Evolutionary conservation across 768 basidiomycete species (phyloP).

Genomic region (Lentinula raphanica): DNA sequence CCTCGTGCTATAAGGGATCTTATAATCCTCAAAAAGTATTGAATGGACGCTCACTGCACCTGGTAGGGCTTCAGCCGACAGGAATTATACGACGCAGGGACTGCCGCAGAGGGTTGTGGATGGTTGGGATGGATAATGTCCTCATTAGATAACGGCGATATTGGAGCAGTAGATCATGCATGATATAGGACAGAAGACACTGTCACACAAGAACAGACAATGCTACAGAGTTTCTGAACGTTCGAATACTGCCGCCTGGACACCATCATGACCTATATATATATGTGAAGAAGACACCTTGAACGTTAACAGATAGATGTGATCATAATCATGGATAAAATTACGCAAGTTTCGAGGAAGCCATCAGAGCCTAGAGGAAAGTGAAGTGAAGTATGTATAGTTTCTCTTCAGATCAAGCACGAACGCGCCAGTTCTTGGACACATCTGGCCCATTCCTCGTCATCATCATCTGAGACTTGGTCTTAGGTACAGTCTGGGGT

Average conservation of each 20-base stretch:
- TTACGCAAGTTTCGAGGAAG: background rate
- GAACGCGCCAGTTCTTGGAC: background rate
- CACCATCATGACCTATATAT: too few species aligned
- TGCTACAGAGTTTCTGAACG: background rate
- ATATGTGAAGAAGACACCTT: background rate
- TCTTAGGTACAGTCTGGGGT: background rate
- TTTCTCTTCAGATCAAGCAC: background rate
- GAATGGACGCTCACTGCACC: slow-evolving; percentile 1
- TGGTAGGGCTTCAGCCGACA: background rate
- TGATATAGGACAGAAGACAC: background rate
- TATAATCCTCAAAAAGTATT: too few species aligned
- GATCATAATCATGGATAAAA: background rate
- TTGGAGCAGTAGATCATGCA: background rate
- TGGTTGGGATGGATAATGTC: background rate
- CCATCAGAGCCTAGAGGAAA: background rate
- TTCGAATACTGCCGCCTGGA: too few species aligned
- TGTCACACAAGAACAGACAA: too few species aligned
- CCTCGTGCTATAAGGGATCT: too few species aligned
- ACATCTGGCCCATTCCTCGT: background rate
- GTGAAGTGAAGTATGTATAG: background rate
- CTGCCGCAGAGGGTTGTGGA: background rate
- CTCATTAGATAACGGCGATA: background rate
- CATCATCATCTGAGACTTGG: background rate
- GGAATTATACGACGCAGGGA: slow-evolving; percentile 3
- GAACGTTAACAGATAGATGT: too few species aligned